Evolutionary conservation across 2,329 filamentous ascomycete species (phyloP).

Genomic region (Lanzia echinophila): DNA sequence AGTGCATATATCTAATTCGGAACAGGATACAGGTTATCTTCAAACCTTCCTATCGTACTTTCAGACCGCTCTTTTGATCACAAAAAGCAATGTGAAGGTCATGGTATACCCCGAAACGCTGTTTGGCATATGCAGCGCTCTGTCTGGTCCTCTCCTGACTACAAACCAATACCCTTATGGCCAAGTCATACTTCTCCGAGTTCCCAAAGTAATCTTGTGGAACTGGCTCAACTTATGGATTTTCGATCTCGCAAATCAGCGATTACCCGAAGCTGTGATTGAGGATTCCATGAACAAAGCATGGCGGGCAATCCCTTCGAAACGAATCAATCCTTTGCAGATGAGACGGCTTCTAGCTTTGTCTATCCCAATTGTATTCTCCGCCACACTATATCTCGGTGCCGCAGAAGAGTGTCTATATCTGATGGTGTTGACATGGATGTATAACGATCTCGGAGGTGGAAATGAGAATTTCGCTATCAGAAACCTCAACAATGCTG

Average conservation of each 20-base stretch:
- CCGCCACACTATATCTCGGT: constrained; percentile 18
- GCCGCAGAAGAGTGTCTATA: constrained; percentile 26
- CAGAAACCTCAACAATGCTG: constrained; percentile 9
- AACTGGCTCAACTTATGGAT: constrained; percentile 25
- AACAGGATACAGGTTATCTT: too few relatives aligned
- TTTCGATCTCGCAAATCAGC: constrained; percentile 29
- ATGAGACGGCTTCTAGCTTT: not conserved
- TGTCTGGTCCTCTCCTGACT: not conserved
- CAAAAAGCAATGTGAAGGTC: too few relatives aligned
- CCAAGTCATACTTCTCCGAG: not conserved
- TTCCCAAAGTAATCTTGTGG: constrained; percentile 5
- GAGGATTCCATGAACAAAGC: constrained; percentile 31
- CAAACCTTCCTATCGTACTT: too few relatives aligned
- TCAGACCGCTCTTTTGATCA: too few relatives aligned
- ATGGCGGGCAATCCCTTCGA: constrained; percentile 28
- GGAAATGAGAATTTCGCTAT: constrained; percentile 3
- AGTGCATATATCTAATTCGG: too few relatives aligned
- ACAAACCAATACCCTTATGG: not conserved
- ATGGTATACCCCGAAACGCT: not conserved
- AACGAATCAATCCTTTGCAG: constrained; percentile 17
- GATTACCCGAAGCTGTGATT: constrained; percentile 20
- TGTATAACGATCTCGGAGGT: constrained; percentile 12
- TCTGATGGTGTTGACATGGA: constrained; percentile 4
- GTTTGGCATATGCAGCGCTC: not conserved
- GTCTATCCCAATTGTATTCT: constrained; percentile 10